Conservation (phyloP, 1,139 yeast genomes). For the Suhomyces taliae region DNA sequence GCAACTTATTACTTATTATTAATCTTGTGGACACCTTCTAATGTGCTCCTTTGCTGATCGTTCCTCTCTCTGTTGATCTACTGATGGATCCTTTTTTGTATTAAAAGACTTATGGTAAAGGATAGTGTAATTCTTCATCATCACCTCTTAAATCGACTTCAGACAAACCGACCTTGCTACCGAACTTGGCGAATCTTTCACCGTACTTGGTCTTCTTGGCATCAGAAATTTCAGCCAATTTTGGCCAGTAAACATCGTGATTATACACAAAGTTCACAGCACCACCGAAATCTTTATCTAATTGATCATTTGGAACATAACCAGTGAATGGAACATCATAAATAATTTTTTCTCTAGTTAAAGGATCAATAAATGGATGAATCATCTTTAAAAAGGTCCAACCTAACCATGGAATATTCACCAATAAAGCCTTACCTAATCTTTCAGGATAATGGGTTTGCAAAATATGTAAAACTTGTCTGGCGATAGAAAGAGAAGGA, state of each 20-base stretch:
- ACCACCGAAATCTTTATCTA: constrained; percentile 86
- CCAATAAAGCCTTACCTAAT: constrained; percentile 83
- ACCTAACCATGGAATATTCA: constrained; percentile 91
- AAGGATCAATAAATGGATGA: constrained; percentile 92
- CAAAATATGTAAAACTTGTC: constrained; percentile 80
- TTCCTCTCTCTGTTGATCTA: too few species aligned
- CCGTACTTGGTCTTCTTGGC: constrained; percentile 56
- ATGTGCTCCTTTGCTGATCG: too few species aligned
- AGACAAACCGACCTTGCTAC: constrained; percentile 73
- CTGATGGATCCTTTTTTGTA: too few species aligned
- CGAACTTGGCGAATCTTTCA: constrained; percentile 64
- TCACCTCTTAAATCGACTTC: constrained; percentile 76
- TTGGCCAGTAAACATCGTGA: constrained; percentile 81
- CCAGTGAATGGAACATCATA: constrained; percentile 85
- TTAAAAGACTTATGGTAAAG: constrained; percentile 10
- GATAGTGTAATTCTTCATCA: constrained; percentile 38
- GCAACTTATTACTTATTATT: too few species aligned
- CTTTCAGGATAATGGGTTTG: constrained; percentile 97
- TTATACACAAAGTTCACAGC: constrained; percentile 75
- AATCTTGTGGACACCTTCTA: too few species aligned
- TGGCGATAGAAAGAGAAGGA: constrained; percentile 80
- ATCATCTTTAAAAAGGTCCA: constrained; percentile 87
- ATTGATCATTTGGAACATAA: constrained; percentile 77
- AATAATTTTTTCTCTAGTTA: constrained; percentile 87
- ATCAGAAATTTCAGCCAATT: constrained; percentile 57